Evolutionary conservation across 345 rosid genomes (phyloP), one percentile per base, ranked within the genome.

Genomic region (Ailanthus altissimus): DNA sequence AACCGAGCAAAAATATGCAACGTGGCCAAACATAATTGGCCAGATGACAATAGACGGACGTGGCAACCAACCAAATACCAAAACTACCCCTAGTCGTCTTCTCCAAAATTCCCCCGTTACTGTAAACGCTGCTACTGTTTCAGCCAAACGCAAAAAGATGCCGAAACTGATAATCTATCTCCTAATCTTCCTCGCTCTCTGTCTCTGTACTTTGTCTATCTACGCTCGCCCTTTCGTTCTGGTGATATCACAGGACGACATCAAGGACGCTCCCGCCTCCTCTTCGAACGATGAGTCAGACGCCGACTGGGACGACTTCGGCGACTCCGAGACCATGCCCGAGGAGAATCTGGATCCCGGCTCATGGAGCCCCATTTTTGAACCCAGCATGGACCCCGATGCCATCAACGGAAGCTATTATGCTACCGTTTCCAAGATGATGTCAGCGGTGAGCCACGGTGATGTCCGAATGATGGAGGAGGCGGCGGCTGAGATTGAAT

Each of bases 311-410:
- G 97, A 93, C 64, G 94, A 93, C 45, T 91, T 91, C 76, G 92
- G 91, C 18, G 97, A 93, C 75, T 73, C 90, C 42, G 92, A 86
- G 32, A 78, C 89, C 11, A 91, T 86, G 76, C 75, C 97, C 2
- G 97, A 91, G 36, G 91, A 92, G 51, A 90, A 88, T 79, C 94
- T 96, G 47, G 98, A 93, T 75, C 97, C 95, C 16, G 98, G 98
- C 11, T 93, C 98, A 0, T 94, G 98, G 98, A 91, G 95, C 68
- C 90, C 92, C 45, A 84, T 94, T 75, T 90, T 96, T 71, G 99
- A 94, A 84, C 93, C 98, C n/a, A 90, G 87, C 25, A 62, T 64
- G 28, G 62, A 75, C n/a, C 62, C 70, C 12, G 73, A 78, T 21
- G 85, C 56, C 71, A 78, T 67, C 80, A 69, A 82, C 83, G 26